Conservation (phyloP, 1,284 basidiomycete genomes). For the Rhodotorula sp. region DNA sequence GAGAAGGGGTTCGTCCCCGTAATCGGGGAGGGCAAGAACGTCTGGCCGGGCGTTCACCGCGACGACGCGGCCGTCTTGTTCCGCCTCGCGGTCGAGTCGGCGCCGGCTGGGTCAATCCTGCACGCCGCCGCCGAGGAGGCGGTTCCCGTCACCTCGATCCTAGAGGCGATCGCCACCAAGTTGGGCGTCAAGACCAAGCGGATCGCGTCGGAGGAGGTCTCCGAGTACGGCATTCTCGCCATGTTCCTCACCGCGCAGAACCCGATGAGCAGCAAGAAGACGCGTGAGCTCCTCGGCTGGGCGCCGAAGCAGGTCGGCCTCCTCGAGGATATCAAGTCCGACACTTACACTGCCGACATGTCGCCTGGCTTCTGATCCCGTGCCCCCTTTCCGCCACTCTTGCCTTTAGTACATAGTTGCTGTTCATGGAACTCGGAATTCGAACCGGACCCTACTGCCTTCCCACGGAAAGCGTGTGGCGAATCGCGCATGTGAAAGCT, state of each 20-base stretch:
- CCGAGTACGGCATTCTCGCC: slow-evolving; percentile 39
- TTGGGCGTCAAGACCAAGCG: slow-evolving; percentile 20
- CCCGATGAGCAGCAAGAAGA: slow-evolving; percentile 9
- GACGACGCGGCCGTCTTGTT: slow-evolving; percentile 43
- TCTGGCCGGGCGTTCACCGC: slow-evolving; percentile 40
- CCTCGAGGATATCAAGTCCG: background rate
- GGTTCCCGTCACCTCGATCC: slow-evolving; percentile 36
- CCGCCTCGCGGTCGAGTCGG: slow-evolving; percentile 40
- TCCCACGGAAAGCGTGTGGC: too few species aligned
- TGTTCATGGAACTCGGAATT: too few species aligned
- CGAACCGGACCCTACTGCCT: too few species aligned
- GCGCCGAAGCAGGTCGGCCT: background rate
- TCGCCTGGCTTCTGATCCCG: too few species aligned
- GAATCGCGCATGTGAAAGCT: too few species aligned
- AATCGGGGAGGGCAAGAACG: slow-evolving; percentile 33
- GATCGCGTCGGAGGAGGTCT: slow-evolving; percentile 35
- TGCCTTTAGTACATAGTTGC: too few species aligned
- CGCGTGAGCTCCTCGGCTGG: slow-evolving; percentile 8
- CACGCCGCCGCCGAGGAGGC: slow-evolving; percentile 40
- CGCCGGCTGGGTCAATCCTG: slow-evolving; percentile 23
- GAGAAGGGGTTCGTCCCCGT: slow-evolving; percentile 34
- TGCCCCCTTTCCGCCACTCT: too few species aligned
- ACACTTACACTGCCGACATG: background rate
- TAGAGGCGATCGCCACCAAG: slow-evolving; percentile 35
- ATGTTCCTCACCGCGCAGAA: slow-evolving; percentile 21